Percentiles rank a stretch among this genome's conserved stretches.
phyloP scores from a whole-genome alignment of 2,329 filamentous ascomycete genomes.

The Botrytis fragariae region DNA sequence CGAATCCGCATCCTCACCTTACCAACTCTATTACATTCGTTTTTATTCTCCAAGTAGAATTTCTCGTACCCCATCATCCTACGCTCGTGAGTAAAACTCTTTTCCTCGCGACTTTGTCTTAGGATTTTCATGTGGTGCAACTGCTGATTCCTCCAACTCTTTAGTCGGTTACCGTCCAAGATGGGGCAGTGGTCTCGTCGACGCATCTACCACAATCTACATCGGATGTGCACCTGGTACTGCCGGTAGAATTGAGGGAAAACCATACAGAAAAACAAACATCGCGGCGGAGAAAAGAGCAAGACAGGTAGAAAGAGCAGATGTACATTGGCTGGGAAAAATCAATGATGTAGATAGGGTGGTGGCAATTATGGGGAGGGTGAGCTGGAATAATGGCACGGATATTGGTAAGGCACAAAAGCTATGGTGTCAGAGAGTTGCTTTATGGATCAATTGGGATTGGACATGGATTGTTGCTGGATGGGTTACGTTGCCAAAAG shows the following conservation, averaged over 20 bases:
- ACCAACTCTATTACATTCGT: not conserved
- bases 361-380: not conserved
- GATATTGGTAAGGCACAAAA: not conserved
- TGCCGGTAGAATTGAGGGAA: not conserved
- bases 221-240: not conserved
- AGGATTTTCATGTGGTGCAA: not conserved
- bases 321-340: not conserved
- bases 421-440: not conserved
- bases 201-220: slow-evolving; percentile 1
- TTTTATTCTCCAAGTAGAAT: not conserved
- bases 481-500: not conserved
- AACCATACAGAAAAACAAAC: not conserved
- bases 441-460: not conserved
- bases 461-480: not conserved
- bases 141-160: not conserved
- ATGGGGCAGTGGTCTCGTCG: not conserved
- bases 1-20: not conserved
- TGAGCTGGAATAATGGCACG: not conserved
- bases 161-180: not conserved
- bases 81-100: not conserved
- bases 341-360: not conserved
- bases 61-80: not conserved
- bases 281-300: not conserved
- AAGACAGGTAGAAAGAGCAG: not conserved
- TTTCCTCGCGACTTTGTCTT: too few species aligned